Evolutionary conservation across 306 rosid genomes (phyloP).

Genomic region (Trifolium repens): DNA sequence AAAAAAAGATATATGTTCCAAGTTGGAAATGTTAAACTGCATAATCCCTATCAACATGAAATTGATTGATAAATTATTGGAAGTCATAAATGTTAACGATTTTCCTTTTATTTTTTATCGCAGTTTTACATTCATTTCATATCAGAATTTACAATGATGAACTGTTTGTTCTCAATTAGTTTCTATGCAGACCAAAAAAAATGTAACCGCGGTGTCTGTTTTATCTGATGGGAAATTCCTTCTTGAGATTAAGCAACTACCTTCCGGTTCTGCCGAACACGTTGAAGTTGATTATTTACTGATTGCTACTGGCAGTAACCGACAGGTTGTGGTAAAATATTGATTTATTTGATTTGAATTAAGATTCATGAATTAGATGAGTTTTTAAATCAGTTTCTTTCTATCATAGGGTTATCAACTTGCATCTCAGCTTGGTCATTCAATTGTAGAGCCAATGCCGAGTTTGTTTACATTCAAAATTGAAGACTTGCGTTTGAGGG

Average conservation of each 20-base stretch:
- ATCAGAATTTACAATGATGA: conserved; percentile 22
- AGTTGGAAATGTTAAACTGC: not conserved
- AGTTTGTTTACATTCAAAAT: conserved; percentile 92
- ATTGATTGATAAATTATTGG: too few species aligned
- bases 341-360: conserved; percentile 44
- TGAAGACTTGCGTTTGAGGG: conserved; percentile 66
- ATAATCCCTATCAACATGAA: not conserved
- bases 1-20: too few species aligned
- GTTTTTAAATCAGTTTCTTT: conserved; percentile 41
- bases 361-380: conserved; percentile 25
- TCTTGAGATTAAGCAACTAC: conserved; percentile 63
- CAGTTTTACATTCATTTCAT: conserved; percentile 32
- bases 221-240: conserved; percentile 58
- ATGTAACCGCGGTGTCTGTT: conserved; percentile 62
- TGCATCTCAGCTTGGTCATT: conserved; percentile 93
- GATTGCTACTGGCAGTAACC: conserved; percentile 86
- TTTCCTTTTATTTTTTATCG: not conserved
- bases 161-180: conserved; percentile 57
- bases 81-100: too few species aligned
- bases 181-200: conserved; percentile 81
- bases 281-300: conserved; percentile 83
- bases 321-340: conserved; percentile 66
- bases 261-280: conserved; percentile 46
- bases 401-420: conserved; percentile 76
- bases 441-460: conserved; percentile 83